Percentiles rank a stretch among this genome's conserved stretches.
phyloP scores from a whole-genome alignment of 768 basidiomycete species.

The Tulasnella sp. region DNA sequence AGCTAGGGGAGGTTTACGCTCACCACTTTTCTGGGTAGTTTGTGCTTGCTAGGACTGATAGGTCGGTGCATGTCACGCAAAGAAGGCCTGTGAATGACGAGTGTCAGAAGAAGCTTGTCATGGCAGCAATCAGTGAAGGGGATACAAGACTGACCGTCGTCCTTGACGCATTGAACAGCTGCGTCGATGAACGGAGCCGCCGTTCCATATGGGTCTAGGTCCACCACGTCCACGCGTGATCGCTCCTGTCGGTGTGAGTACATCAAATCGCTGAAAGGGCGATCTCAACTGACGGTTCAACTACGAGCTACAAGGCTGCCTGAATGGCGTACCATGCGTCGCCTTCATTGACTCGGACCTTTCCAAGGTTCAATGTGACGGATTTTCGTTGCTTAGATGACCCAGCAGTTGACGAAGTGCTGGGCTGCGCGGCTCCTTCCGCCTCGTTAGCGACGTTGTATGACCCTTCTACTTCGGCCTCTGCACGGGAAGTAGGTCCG shows the following conservation, averaged over 20 bases:
- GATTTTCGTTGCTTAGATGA: slow-evolving; percentile 9
- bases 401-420: slow-evolving; percentile 8
- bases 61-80: slow-evolving; percentile 93
- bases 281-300: not conserved
- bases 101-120: too few relatives aligned
- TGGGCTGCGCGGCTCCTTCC: not conserved
- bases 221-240: slow-evolving; percentile 81
- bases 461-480: slow-evolving; percentile 20
- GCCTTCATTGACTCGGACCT: slow-evolving; percentile 77
- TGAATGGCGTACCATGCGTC: slow-evolving; percentile 69
- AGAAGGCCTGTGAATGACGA: slow-evolving; percentile 70
- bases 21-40: slow-evolving; percentile 98
- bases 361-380: slow-evolving; percentile 30
- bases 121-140: too few relatives aligned
- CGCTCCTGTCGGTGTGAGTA: slow-evolving; percentile 71
- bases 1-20: slow-evolving; percentile 15
- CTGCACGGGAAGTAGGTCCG: slow-evolving; percentile 21
- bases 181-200: slow-evolving; percentile 95
- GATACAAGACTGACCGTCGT: too few relatives aligned
- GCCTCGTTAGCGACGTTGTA: slow-evolving; percentile 1
- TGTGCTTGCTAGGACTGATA: slow-evolving; percentile 82
- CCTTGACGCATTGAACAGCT: slow-evolving; percentile 77
- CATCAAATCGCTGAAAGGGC: slow-evolving; percentile 75
- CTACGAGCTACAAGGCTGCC: not conserved
- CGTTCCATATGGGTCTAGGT: slow-evolving; percentile 95